Percentiles rank a stretch among this genome's conserved stretches.
Evolutionary conservation across 257 asterid genomes (phyloP).

Genomic region (Gentiana macrophylla): DNA sequence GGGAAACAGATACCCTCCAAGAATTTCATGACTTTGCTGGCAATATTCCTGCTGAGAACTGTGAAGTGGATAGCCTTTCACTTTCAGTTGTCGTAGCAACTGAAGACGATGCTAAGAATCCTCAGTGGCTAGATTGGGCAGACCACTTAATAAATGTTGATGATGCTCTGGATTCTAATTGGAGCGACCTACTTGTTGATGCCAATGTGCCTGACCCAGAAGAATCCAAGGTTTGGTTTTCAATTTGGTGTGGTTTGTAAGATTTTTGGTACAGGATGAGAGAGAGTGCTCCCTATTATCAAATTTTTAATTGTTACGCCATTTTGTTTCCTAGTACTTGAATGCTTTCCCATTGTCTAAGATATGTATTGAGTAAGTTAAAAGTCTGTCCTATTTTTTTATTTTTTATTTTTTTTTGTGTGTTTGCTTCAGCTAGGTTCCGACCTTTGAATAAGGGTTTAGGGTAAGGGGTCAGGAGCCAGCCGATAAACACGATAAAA

Average conservation of each 20-base stretch:
- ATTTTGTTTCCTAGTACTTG: no score
- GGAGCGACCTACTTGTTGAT: slow-evolving; percentile 55
- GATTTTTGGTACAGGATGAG: no score
- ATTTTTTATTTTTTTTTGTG: no score
- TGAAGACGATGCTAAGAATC: slow-evolving; percentile 27
- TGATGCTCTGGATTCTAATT: slow-evolving; percentile 39
- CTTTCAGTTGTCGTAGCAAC: slow-evolving; percentile 19
- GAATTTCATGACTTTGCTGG: slow-evolving; percentile 29
- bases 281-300: no score
- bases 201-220: slow-evolving; percentile 51
- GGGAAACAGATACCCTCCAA: slow-evolving; percentile 26
- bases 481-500: no score
- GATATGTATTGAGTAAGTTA: no score
- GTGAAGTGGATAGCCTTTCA: slow-evolving; percentile 19
- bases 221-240: slow-evolving; percentile 44
- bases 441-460: no score
- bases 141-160: slow-evolving; percentile 50
- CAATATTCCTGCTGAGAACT: slow-evolving; percentile 24
- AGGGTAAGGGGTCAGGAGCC: no score
- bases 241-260: not conserved
- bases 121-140: slow-evolving; percentile 61
- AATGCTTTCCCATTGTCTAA: no score
- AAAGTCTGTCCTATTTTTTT: no score
- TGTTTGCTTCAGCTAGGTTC: no score
- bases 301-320: no score